Percentiles rank a stretch among this genome's conserved stretches.
These are phyloP conservation scores for Umbilicus rupestris DNA, from an alignment of 164 flowering plant species.

Conservation along the genomic window DNA sequence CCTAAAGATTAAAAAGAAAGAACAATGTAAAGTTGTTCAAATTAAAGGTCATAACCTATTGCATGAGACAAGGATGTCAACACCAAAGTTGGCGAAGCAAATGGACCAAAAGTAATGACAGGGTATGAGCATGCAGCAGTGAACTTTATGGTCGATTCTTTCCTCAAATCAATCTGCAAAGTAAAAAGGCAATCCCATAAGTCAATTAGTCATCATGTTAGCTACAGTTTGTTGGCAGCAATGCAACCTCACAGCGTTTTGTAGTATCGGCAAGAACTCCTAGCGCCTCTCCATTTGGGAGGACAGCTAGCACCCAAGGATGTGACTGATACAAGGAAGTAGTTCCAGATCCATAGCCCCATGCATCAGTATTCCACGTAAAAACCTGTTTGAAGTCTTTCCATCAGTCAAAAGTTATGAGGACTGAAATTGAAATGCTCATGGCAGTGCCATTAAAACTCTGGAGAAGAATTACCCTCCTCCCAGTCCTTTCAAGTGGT, in stretches of 20 bases:
- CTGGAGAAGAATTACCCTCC: constrained; percentile 39
- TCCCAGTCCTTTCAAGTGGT: constrained; percentile 85
- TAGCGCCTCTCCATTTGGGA: constrained; percentile 74
- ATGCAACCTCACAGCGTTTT: constrained; percentile 64
- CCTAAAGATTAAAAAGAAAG: neutral
- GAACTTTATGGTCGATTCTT: constrained; percentile 49
- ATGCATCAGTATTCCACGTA: constrained; percentile 85
- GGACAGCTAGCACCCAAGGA: constrained; percentile 91
- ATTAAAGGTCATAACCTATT: constrained; percentile 36
- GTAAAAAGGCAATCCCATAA: neutral
- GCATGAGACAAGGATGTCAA: constrained; percentile 64
- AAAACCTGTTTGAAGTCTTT: constrained; percentile 34
- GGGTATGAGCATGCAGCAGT: constrained; percentile 61
- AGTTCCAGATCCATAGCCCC: constrained; percentile 82
- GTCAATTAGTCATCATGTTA: neutral
- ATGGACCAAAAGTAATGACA: constrained; percentile 86
- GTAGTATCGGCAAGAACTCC: constrained; percentile 96
- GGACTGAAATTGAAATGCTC: neutral
- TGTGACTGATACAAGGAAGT: constrained; percentile 92
- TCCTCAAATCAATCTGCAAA: constrained; percentile 71
- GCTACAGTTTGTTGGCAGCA: neutral
- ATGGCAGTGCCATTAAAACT: neutral
- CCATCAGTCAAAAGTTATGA: neutral
- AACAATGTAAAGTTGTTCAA: neutral
- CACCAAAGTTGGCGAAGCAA: constrained; percentile 63